Evolutionary conservation across 2,329 filamentous ascomycete genomes (phyloP).

Genomic region (Hypoxylon sp.): DNA sequence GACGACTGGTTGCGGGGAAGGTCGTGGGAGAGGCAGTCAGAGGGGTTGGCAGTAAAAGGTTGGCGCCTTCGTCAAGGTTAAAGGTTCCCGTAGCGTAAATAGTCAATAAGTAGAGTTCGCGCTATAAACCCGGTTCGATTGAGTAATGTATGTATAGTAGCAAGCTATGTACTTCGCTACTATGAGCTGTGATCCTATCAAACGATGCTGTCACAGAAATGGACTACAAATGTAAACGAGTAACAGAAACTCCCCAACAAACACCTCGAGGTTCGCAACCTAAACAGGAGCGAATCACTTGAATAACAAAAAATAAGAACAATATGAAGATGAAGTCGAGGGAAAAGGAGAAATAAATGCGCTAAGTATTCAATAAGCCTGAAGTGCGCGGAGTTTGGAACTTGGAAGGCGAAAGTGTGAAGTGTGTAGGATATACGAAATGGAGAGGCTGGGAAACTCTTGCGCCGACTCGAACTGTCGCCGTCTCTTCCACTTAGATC

Average conservation of each 20-base stretch:
- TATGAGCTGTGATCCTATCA: conserved; percentile 21
- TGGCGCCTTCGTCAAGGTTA: conserved; percentile 5
- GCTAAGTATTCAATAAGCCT: neutral
- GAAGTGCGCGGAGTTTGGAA: neutral
- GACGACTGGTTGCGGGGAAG: conserved; percentile 7
- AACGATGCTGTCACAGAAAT: conserved; percentile 26
- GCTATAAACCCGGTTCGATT: conserved; percentile 13
- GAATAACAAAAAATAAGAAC: conserved; percentile 3
- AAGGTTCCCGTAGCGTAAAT: conserved; percentile 5
- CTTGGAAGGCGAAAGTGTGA: neutral
- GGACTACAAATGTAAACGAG: conserved; percentile 12
- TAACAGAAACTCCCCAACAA: conserved; percentile 3
- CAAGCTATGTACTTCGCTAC: conserved; percentile 18
- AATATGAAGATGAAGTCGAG: conserved; percentile 9
- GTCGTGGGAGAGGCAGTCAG: neutral
- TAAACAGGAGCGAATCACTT: conserved; percentile 4
- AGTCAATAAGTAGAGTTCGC: conserved; percentile 8
- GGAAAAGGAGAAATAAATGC: conserved; percentile 13
- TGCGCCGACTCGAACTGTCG: conserved; percentile 33
- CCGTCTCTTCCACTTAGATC: conserved; percentile 31
- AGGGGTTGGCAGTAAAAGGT: conserved; percentile 5
- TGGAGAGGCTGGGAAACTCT: conserved; percentile 53
- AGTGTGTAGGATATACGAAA: conserved; percentile 41
- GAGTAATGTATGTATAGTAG: conserved; percentile 13
- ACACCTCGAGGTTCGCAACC: neutral